Evolutionary conservation across 2,329 filamentous ascomycete species (phyloP), one percentile per base, ranked within the genome.

Genomic region (Hymenoscyphus fructigenus): DNA sequence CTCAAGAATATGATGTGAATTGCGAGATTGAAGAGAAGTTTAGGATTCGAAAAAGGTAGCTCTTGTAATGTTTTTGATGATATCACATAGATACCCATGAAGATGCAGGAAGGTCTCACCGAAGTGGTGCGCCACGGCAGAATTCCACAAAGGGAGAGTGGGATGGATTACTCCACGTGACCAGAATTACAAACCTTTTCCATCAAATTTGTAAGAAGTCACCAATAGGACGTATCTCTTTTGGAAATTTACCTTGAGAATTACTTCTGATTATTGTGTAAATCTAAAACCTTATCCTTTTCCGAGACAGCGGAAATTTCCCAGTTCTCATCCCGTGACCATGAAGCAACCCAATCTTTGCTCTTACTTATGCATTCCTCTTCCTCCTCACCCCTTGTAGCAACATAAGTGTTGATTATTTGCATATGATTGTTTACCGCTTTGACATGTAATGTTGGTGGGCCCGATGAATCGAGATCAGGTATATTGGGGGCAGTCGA

Each of bases 401-500:
- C 75, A 20, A 78, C 76, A 69, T 85, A 83, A 9, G 85, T 81
- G 70, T 84, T 84, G 32, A 91, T 79, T 12, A 90, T 81, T 69
- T 90, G 86, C 64, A 83, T 82, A 70, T 90, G 87, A 1, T 87
- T 88, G 73, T 83, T 88, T 64, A 89, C 75, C 2, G 88, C 88
- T 73, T 90, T 88, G 20, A 82, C 78, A 9, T 87, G 82, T 10
- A 84, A 84, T 87, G 87, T 89, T 0, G 73, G 69, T 26, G 73
- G 68, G 3, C 74, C 67, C 20, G 60, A 50, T 32, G 61, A 59
- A 38, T 67, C 62, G 0, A 80, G 81, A 23, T 85, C 83, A 5
- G 87, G 87, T 55, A 90, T 89, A 69, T 83, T 87, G n/a, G 87
- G 88, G 56, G 90, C 83, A 0, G 85, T 87, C n/a, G 84, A 87